Evolutionary conservation across 2,329 filamentous ascomycete species (phyloP).

Genomic region (Cytospora piceicola): DNA sequence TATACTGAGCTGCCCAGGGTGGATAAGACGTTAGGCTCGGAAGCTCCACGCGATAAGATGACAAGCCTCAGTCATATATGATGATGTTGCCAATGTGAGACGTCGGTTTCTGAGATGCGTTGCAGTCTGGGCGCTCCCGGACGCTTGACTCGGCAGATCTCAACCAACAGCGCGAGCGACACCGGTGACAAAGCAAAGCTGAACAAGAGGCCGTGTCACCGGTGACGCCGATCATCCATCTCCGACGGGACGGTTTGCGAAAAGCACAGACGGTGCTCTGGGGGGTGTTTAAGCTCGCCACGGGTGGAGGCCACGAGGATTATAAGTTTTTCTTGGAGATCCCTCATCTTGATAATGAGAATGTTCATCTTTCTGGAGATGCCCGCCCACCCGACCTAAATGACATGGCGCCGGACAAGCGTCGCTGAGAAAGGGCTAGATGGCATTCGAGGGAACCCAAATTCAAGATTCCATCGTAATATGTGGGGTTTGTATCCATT

Average conservation of each 20-base stretch:
- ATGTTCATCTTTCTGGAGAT: background rate
- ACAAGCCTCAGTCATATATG: constrained; percentile 4
- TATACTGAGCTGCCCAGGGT: background rate
- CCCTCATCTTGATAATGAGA: background rate
- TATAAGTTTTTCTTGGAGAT: background rate
- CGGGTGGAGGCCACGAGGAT: background rate
- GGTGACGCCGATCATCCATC: constrained; percentile 5
- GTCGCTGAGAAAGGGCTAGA: too few species aligned
- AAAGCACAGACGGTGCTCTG: background rate
- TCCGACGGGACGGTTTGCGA: constrained; percentile 5
- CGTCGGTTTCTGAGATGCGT: constrained; percentile 21
- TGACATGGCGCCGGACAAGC: too few species aligned
- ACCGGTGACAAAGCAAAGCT: background rate
- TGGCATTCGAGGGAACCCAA: constrained; percentile 8
- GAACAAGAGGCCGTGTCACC: background rate
- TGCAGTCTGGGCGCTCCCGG: constrained; percentile 16
- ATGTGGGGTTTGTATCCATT: constrained; percentile 28
- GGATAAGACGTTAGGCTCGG: background rate
- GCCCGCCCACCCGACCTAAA: background rate
- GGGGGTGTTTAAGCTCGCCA: background rate
- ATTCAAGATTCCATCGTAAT: background rate
- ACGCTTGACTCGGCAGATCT: constrained; percentile 24
- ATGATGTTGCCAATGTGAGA: constrained; percentile 17
- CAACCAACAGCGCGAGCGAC: constrained; percentile 10
- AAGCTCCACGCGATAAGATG: constrained; percentile 4